These are phyloP conservation scores for Penicillium cataractarum DNA, from an alignment of 495 filamentous ascomycete species.

Conservation along the genomic window DNA sequence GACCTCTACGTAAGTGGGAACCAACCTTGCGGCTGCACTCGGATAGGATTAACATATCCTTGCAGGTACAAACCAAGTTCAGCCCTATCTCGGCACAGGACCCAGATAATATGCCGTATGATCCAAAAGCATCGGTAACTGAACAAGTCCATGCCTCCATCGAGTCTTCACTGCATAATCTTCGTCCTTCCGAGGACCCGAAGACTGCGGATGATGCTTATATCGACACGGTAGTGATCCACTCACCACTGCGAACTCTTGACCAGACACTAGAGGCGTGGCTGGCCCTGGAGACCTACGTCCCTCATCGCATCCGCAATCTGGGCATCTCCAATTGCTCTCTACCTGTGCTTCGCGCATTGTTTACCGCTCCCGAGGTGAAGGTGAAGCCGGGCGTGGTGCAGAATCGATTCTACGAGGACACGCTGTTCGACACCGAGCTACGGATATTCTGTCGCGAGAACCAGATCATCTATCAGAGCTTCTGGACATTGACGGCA, in stretches of 20 bases:
- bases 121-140: slow-evolving; percentile 49
- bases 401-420: slow-evolving; percentile 73
- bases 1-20: slow-evolving; percentile 60
- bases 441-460: slow-evolving; percentile 65
- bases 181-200: slow-evolving; percentile 41
- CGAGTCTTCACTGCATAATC: slow-evolving; percentile 67
- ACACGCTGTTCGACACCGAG: slow-evolving; percentile 61
- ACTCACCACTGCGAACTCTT: slow-evolving; percentile 64
- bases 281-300: slow-evolving; percentile 63
- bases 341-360: slow-evolving; percentile 52
- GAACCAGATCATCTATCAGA: slow-evolving; percentile 66
- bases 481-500: slow-evolving; percentile 79
- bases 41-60: neutral
- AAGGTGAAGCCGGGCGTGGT: slow-evolving; percentile 63
- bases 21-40: too few species aligned
- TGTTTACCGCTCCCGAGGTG: slow-evolving; percentile 48
- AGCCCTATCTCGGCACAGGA: slow-evolving; percentile 65
- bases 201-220: slow-evolving; percentile 53
- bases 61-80: slow-evolving; percentile 81
- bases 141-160: slow-evolving; percentile 70
- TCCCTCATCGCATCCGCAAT: slow-evolving; percentile 62
- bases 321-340: slow-evolving; percentile 76
- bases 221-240: slow-evolving; percentile 73
- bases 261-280: slow-evolving; percentile 67
- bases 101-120: slow-evolving; percentile 61